phyloP scores from a whole-genome alignment of 345 rosid species.

The Salix koriyanagi region DNA sequence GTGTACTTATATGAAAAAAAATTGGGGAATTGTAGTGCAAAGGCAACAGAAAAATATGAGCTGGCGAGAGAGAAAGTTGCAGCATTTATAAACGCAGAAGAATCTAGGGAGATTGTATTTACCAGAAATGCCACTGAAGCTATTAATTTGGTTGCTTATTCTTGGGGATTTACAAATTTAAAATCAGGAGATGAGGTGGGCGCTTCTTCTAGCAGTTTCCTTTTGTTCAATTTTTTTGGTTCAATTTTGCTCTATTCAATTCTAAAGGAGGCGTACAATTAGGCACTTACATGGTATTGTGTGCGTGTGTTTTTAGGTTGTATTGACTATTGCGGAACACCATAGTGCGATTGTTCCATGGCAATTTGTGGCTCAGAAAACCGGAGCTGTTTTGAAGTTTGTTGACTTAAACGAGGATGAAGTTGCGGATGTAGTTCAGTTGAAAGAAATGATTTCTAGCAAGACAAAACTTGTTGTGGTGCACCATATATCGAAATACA shows the following conservation, averaged over 20 bases:
- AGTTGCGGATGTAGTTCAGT: conserved; percentile 49
- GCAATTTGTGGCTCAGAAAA: conserved; percentile 77
- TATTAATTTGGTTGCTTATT: conserved; percentile 78
- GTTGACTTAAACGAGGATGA: conserved; percentile 58
- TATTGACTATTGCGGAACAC: conserved; percentile 80
- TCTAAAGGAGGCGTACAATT: neutral
- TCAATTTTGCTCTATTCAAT: neutral
- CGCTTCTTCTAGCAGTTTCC: neutral
- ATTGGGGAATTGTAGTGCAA: conserved; percentile 44
- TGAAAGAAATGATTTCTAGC: conserved; percentile 54
- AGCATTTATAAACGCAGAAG: conserved; percentile 68
- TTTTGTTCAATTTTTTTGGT: neutral
- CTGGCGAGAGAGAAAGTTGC: conserved; percentile 89
- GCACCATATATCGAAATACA: conserved; percentile 85
- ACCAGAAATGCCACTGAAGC: conserved; percentile 98
- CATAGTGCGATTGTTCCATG: conserved; percentile 97
- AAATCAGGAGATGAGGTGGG: conserved; percentile 76
- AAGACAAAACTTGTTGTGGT: conserved; percentile 76
- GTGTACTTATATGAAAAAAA: too few species aligned
- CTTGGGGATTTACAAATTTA: conserved; percentile 78
- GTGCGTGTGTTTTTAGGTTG: conserved; percentile 43
- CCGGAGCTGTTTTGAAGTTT: conserved; percentile 72
- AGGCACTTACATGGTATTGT: neutral
- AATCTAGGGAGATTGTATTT: conserved; percentile 70
- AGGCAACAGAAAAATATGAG: conserved; percentile 88